A percentile compares a stretch with the other conserved stretches of the same genome.
phyloP scores from a whole-genome alignment of 2,329 filamentous ascomycete genomes.

The Simplicillium sp. region DNA sequence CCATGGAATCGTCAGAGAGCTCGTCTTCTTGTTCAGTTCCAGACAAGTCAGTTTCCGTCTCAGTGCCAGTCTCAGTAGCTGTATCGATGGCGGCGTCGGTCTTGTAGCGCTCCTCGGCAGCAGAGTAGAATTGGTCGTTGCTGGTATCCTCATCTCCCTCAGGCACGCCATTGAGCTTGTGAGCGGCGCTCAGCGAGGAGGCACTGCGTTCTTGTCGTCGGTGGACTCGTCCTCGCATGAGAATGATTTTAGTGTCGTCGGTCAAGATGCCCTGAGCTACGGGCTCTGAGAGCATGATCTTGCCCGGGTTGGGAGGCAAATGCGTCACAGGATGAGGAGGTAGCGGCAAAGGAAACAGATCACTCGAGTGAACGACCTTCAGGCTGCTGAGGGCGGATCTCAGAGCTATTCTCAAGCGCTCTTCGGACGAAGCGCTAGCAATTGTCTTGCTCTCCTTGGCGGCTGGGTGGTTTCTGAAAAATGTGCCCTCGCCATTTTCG shows the following conservation, averaged over 20 bases:
- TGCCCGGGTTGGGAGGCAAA: slow-evolving; percentile 72
- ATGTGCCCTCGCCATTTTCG: slow-evolving; percentile 75
- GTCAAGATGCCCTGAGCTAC: slow-evolving; percentile 79
- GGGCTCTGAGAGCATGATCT: slow-evolving; percentile 87
- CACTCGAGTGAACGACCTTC: slow-evolving; percentile 73
- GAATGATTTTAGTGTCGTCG: slow-evolving; percentile 71
- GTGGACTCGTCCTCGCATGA: slow-evolving; percentile 55
- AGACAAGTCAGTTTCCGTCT: slow-evolving; percentile 54
- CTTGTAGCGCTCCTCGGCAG: slow-evolving; percentile 67
- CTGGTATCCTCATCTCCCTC: slow-evolving; percentile 71
- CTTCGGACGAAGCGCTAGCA: slow-evolving; percentile 26
- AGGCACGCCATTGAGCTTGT: slow-evolving; percentile 43
- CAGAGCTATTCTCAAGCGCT: slow-evolving; percentile 55
- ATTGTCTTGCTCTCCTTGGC: slow-evolving; percentile 22
- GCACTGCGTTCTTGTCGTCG: slow-evolving; percentile 39
- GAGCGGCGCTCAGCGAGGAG: slow-evolving; percentile 31
- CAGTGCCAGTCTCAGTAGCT: slow-evolving; percentile 47
- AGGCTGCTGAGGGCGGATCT: slow-evolving; percentile 65
- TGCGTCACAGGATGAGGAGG: slow-evolving; percentile 82
- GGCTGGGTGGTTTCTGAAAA: slow-evolving; percentile 53
- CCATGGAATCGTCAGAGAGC: slow-evolving; percentile 81
- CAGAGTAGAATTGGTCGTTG: slow-evolving; percentile 88
- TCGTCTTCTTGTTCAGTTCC: slow-evolving; percentile 59
- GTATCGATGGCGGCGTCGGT: slow-evolving; percentile 46
- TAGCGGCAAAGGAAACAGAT: slow-evolving; percentile 68